Evolutionary conservation across 2,329 filamentous ascomycete species (phyloP), one percentile per base, ranked within the genome.

Genomic region (Penicillium sp.): DNA sequence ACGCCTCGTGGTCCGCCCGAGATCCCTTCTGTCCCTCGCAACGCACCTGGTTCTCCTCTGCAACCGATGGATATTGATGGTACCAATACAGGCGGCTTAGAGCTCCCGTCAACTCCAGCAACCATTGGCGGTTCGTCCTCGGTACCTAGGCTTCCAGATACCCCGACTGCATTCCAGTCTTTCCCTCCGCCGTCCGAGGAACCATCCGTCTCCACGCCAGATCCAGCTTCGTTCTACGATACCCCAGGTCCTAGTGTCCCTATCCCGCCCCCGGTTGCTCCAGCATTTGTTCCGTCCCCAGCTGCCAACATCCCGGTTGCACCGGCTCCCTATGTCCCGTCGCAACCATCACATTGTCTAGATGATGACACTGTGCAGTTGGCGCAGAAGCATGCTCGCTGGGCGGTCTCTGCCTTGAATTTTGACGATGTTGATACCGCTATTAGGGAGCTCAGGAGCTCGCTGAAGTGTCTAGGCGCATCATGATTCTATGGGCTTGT

Each of bases 371-470:
- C 89, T 0, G 88, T 97, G 36, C 79, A 85, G 36, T 84, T 87
- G 66, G 93, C 94, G 5, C 92, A 96, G 73, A 99, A 97, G 73
- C 94, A 97, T 77, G 93, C 93, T 2, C 92, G 91, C 68, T 99
- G 91, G 91, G 94, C 94, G 0, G 96, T 97, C 42, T 97, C 93
- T 12, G 94, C 94, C 0, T 78, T 99, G 48, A 96, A 97, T 68
- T 99, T 99, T 75, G 94, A 99, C 66, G 94, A 99, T 72, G 89
- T 96, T 1, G 82, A 88, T 1, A 99, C 94, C 0, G 94, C 94
- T 0, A 87, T 97, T 5, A 87, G 88, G 68, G 93, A 99, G 71
- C 74, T 99, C 61, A 85, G 85, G 52, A 86, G 85, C 58, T 94
- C 94, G 3, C 77, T 99, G 61, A 79, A 83, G 55, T 77, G 81